Evolutionary conservation across 129 eudicot genomes (phyloP), one percentile per base, ranked within the genome.

Genomic region (Saposhnikovia divaricata): DNA sequence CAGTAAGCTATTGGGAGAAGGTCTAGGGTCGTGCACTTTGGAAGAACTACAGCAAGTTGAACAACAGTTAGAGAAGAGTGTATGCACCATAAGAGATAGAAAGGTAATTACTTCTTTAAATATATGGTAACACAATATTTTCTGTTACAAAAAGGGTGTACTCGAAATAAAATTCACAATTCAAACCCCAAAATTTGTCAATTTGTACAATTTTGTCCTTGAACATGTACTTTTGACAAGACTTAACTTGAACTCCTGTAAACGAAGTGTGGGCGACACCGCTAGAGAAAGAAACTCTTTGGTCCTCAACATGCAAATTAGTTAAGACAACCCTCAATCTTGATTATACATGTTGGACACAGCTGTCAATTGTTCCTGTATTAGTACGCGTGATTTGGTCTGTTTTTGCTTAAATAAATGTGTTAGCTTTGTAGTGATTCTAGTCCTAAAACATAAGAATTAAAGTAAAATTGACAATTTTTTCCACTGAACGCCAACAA

Each of bases 1-100:
- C 79, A 95, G 97, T 88, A 95, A 86, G 83, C 92, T 95, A 27
- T 81, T 95, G 84, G 98, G 98, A 68, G 96, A 95, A 86, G 89
- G 91, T 28, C 34, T 92, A 75, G 89, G 91, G 25, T 48, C 90
- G 79, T 89, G 93, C 96, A 77, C 80, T 80, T 61, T 92, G 69
- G 96, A 89, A 75, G 97, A 95, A 81, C 89, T 95, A 59, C 85
- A 89, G 72, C 87, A 87, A 77, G 73, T 92, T 31, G 98, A 95
- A 78, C 88, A 81, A 8, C 98, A 95, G 82, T 74, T 92, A 51
- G 97, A 95, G 80, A 85, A 85, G 70, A 88, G 97, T 72, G 94
- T 88, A 43, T 25, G 44, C 84, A 88, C 55, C 68, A 75, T 95
- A 55, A 88, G 98, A 51, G 92, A 96, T 31, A 87, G 94, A 87